Evolutionary conservation across 2,329 filamentous ascomycete species (phyloP).

Genomic region (Cladosporium halotolerans): DNA sequence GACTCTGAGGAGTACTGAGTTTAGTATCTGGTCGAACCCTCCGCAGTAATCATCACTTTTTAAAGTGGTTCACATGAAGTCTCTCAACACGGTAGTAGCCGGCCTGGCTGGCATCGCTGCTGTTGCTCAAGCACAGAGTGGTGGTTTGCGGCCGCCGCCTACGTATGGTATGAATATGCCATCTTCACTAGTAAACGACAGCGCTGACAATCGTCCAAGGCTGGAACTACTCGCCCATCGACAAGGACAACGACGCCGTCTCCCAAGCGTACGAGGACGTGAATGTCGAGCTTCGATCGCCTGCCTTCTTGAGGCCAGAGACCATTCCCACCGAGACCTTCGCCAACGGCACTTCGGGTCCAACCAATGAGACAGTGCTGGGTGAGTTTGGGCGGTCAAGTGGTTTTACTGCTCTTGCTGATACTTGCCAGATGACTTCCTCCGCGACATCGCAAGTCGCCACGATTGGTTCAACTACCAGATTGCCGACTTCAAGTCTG

Average conservation of each 20-base stretch:
- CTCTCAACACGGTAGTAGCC: not conserved
- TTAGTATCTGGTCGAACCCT: not conserved
- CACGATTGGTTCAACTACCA: slow-evolving; percentile 17
- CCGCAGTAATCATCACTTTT: not conserved
- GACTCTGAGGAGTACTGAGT: not conserved
- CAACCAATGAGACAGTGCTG: slow-evolving; percentile 17
- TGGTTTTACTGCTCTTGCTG: not conserved
- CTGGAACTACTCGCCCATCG: slow-evolving; percentile 8
- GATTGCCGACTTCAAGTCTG: slow-evolving; percentile 16
- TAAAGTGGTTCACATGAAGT: not conserved
- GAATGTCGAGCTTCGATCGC: slow-evolving; percentile 18
- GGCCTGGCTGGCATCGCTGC: not conserved
- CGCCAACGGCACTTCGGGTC: slow-evolving; percentile 19
- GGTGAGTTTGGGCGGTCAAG: not conserved
- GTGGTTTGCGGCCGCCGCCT: slow-evolving; percentile 1
- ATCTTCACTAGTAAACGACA: not conserved
- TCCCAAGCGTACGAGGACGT: slow-evolving; percentile 16
- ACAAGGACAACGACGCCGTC: slow-evolving; percentile 4
- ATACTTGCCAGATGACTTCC: slow-evolving; percentile 13
- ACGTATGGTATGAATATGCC: not conserved
- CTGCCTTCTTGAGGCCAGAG: slow-evolving; percentile 17
- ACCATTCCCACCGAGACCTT: slow-evolving; percentile 15
- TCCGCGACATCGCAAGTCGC: slow-evolving; percentile 15
- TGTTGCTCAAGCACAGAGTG: slow-evolving; percentile 2
- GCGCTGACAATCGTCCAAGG: not conserved